Percentiles rank a stretch among this genome's conserved stretches.
Conservation (phyloP, 2,329 filamentous ascomycete genomes). For the Fusarium miscanthi region DNA sequence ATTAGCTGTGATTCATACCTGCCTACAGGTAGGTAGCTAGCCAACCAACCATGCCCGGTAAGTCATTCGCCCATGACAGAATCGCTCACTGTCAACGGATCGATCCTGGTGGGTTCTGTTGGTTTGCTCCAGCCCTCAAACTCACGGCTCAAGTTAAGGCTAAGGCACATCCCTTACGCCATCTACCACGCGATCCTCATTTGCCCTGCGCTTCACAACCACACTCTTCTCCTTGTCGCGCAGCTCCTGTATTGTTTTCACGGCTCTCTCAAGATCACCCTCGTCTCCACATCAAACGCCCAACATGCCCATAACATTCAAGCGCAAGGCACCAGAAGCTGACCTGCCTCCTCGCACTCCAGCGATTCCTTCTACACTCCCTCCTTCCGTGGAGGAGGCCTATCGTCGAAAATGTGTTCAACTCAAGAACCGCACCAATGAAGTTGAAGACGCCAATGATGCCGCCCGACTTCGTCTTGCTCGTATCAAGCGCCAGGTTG, state of each 20-base stretch:
- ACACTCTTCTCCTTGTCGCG: conserved; percentile 10
- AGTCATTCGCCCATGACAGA: conserved; percentile 12
- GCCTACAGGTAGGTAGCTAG: not conserved
- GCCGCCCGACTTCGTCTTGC: conserved; percentile 81
- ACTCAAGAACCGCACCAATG: conserved; percentile 88
- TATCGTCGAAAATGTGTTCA: conserved; percentile 98
- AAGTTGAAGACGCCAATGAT: conserved; percentile 93
- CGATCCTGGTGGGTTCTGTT: conserved; percentile 31
- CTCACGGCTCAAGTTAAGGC: conserved; percentile 21
- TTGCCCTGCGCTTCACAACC: not conserved
- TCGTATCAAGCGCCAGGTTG: conserved; percentile 84
- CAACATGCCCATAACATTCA: conserved; percentile 49
- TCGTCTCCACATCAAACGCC: conserved; percentile 7
- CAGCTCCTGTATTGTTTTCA: not conserved
- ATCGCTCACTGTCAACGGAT: conserved; percentile 1
- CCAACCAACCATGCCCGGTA: conserved; percentile 36
- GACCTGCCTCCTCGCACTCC: conserved; percentile 49
- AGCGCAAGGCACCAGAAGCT: conserved; percentile 53
- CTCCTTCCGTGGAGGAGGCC: conserved; percentile 93
- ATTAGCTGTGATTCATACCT: conserved; percentile 1
- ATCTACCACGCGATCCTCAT: conserved; percentile 10
- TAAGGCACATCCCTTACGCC: conserved; percentile 32
- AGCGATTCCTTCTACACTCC: conserved; percentile 70
- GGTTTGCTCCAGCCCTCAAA: conserved; percentile 28
- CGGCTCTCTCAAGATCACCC: conserved; percentile 5